Evolutionary conservation across 2,329 filamentous ascomycete genomes (phyloP), one percentile per base, ranked within the genome.

Genomic region (Tetracladium maxilliforme): DNA sequence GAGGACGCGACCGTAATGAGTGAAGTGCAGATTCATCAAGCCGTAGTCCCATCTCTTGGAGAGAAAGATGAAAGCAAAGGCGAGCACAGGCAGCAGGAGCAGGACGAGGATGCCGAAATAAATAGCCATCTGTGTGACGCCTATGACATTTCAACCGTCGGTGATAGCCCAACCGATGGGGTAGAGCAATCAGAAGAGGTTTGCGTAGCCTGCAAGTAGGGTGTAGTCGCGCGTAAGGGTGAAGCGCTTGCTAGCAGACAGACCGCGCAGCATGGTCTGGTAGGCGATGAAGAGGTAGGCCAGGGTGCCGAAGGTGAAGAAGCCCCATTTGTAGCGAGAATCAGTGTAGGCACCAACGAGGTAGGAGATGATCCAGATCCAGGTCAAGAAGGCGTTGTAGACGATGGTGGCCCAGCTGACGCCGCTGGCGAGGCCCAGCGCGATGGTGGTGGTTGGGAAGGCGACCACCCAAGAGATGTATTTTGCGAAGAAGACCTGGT

Each of bases 21-120:
- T 41, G 26, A 41, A 41, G 18, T 40, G 37, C 9, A 41, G 20
- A 23, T 40, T 40, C 26, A 41, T 18, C 6, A 9, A 29, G 7
- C 33, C 19, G 15, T 36, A 40, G 23, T 41, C 37, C 35, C 34
- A 37, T 8, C 14, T 27, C 2, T 13, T 24, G 14, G 20, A 25
- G 25, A 38, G 15, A 9, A 30, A 15, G 14, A 41, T 23, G 11
- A 41, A 12, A 6, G 16, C 21, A 2, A 31, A 20, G 2, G 30
- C 16, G 9, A 36, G 33, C 10, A 54, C 51, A 8, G 60, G 56
- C 4, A 65, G 29, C 31, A 64, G 39, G 5, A 68, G 43, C 7
- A 62, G 17, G 32, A 70, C 64, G 15, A 70, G 50, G 21, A 68
- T 45, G 22, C 64, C 64, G 31, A 62, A 68, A 44, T 59, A 67